Evolutionary conservation across 2,329 filamentous ascomycete genomes (phyloP).

Genomic region (Huntiella moniliformis): DNA sequence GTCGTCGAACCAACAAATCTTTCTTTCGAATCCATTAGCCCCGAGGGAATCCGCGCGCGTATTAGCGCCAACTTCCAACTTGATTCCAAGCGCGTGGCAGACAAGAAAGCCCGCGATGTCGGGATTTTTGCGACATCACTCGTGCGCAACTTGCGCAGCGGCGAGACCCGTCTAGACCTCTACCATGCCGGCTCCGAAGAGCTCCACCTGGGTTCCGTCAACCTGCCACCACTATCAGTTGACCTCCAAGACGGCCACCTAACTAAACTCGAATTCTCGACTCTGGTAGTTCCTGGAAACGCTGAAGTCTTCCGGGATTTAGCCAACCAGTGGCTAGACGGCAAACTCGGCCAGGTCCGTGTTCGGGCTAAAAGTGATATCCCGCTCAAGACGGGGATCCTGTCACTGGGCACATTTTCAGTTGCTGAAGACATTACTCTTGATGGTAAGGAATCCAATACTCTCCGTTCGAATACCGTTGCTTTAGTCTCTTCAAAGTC

Average conservation of each 20-base stretch:
- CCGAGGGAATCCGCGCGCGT: constrained; percentile 57
- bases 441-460: constrained; percentile 39
- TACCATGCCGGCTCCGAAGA: constrained; percentile 47
- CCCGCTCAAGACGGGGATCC: constrained; percentile 56
- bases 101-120: constrained; percentile 51
- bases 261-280: constrained; percentile 61
- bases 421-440: constrained; percentile 60
- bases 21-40: constrained; percentile 69
- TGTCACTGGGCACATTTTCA: constrained; percentile 59
- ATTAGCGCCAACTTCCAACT: constrained; percentile 68
- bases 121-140: constrained; percentile 67
- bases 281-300: constrained; percentile 58
- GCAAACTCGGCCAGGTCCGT: constrained; percentile 50
- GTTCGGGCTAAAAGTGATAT: constrained; percentile 58
- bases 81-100: constrained; percentile 57
- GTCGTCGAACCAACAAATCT: constrained; percentile 69
- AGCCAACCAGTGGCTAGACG: constrained; percentile 76
- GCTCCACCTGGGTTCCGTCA: constrained; percentile 63
- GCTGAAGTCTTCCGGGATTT: constrained; percentile 59
- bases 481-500: no score
- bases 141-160: constrained; percentile 55
- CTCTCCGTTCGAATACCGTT: no score
- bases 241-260: constrained; percentile 59
- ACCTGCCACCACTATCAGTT: constrained; percentile 55
- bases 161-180: constrained; percentile 53